Conservation (phyloP, 208 protist species). For the Trypanosoma cruzi region DNA sequence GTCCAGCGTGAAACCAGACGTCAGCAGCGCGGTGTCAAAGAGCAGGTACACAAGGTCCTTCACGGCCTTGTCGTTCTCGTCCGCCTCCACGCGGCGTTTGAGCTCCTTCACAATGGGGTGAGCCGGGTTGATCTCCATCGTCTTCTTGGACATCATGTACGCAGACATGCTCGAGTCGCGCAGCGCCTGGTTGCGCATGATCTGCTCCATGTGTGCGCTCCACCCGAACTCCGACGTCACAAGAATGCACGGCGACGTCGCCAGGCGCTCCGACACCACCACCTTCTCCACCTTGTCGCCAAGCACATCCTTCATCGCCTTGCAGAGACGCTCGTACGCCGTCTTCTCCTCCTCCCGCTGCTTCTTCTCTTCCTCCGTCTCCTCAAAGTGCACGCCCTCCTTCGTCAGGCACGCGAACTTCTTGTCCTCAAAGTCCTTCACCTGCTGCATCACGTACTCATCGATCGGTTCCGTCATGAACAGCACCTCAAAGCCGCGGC, state of each 20-base stretch:
- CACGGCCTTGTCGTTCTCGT: conserved; percentile 96
- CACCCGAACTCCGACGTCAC: conserved; percentile 99
- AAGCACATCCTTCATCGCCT: conserved; percentile 98
- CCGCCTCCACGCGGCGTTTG: conserved; percentile 89
- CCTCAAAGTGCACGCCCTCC: conserved; percentile 97
- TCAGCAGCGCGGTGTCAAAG: conserved; percentile 98
- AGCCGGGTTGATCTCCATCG: conserved; percentile 98
- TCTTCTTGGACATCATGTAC: conserved; percentile 99
- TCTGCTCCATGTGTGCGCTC: conserved; percentile 99
- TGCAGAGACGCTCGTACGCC: conserved; percentile 94
- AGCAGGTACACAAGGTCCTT: conserved; percentile 98
- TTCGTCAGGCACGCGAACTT: conserved; percentile 99
- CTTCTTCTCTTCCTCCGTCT: conserved; percentile 98
- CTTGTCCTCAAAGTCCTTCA: conserved; percentile 98
- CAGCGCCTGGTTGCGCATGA: conserved; percentile 99
- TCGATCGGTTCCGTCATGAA: conserved; percentile 99
- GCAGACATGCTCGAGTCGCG: conserved; percentile 95
- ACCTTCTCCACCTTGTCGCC: conserved; percentile 99
- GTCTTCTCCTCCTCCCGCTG: conserved; percentile 95
- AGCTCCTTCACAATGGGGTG: conserved; percentile 97
- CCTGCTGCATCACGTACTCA: conserved; percentile 98
- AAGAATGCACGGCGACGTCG: conserved; percentile 97
- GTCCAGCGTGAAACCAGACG: conserved; percentile 98
- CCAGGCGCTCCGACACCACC: conserved; percentile 94
- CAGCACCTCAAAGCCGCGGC: conserved; percentile 95